phyloP scores from a whole-genome alignment of 2,329 filamentous ascomycete species.

The Talaromyces funiculosus region DNA sequence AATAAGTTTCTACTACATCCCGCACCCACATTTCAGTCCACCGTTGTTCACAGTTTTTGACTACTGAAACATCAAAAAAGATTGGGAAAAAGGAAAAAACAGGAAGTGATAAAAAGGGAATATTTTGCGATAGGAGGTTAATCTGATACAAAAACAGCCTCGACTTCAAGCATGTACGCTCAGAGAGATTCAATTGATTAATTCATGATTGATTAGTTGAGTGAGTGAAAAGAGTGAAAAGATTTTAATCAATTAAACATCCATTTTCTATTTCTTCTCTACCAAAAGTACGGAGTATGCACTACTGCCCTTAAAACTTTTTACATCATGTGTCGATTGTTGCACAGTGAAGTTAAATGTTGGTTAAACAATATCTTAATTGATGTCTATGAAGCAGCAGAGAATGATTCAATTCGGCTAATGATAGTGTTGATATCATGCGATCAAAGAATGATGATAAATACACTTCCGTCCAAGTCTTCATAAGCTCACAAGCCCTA shows the following conservation, averaged over 20 bases:
- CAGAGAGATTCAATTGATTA: conserved; percentile 1
- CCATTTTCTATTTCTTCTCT: not conserved
- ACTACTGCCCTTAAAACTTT: not conserved
- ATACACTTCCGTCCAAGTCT: not conserved
- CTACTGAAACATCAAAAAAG: not conserved
- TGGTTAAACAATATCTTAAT: not conserved
- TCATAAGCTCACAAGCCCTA: not conserved
- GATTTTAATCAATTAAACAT: not conserved
- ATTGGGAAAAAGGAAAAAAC: not conserved
- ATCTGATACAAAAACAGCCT: conserved; percentile 6
- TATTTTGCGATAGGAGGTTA: conserved; percentile 3
- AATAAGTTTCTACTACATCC: conserved; percentile 23
- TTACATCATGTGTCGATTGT: not conserved
- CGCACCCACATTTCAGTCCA: not conserved
- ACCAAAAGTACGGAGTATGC: not conserved
- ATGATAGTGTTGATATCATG: not conserved
- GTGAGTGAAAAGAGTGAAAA: not conserved
- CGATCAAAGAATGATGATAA: not conserved
- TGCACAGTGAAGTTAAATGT: not conserved
- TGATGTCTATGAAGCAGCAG: not conserved
- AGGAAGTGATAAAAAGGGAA: conserved; percentile 1
- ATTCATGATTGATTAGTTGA: conserved; percentile 7
- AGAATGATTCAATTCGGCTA: not conserved
- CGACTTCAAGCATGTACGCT: conserved; percentile 9
- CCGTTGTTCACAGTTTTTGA: not conserved